Evolutionary conservation across 768 basidiomycete genomes (phyloP), one percentile per base, ranked within the genome.

Genomic region (Gelatoporia subvermispora): DNA sequence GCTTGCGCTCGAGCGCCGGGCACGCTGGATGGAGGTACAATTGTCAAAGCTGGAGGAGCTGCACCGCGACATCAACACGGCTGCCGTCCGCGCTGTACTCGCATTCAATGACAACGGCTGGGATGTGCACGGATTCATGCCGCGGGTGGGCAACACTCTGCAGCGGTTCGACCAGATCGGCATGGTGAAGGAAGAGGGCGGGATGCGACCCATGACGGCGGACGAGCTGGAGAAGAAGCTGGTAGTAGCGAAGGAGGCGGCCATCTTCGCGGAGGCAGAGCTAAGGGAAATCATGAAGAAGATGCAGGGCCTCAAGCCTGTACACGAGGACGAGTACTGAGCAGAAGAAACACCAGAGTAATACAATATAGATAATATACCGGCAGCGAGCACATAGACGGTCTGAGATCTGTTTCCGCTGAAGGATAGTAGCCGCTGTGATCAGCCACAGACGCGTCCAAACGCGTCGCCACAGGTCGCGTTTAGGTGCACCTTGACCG

Each of bases 21-120:
- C 90, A 15, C 76, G 88, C 37, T 93, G 90, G 88, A 92, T 93
- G 87, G 89, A 93, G 66, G 86, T 90, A 18, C 90, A 92, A 64
- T 67, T 93, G 16, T 88, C 87, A 0, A 92, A 93, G 62, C 72
- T 93, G 31, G 90, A 93, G 65, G 90, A 90, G 59, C 73, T 93
- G 28, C 90, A 93, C 56, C 84, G 87, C 23, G 90, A 93, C 56
- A 92, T 93, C 68, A 93, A 93, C 65, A 88, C 81, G 2, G 90
- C 90, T 5, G 88, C 89, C 3, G 88, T 91, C 22, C 78, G 84
- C 22, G 87, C 88, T 7, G 83, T 91, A 18, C 74, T 92, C 21
- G 78, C 84, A 1, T 85, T 88, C 72, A 92, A 91, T 56, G 88
- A 93, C 66, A 82, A 76, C 51, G 88, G 90, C 20, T 91, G 89